Evolutionary conservation across 2,329 filamentous ascomycete species (phyloP), one percentile per base, ranked within the genome.

Genomic region (Beauveria sp.): DNA sequence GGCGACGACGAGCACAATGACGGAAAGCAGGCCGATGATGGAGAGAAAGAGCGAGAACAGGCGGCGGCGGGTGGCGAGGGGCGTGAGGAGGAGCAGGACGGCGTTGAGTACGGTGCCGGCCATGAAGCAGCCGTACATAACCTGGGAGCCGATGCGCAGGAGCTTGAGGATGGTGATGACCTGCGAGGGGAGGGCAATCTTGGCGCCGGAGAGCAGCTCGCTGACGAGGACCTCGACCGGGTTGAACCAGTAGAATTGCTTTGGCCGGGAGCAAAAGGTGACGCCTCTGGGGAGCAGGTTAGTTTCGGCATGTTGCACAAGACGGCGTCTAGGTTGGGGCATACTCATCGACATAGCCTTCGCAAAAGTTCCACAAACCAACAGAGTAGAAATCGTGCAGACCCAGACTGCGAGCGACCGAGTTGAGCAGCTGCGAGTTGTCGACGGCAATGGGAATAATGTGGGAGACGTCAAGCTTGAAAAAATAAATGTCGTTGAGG

Each of bases 351-450:
- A 84, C 78, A 73, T 92, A 96, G 22, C 92, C 92, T 72, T 96
- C 90, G 74, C 93, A 97, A 73, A 89, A 96, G 63, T 87, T 88
- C 93, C 93, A 97, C 46, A 97, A 76, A 6, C 92, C 92, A 30
- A 96, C 89, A 68, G 92, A 89, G 74, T 97, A 97, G 75, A 96
- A 97, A 74, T 97, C 93, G 72, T 96, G 91, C 54, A 97, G 80
- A 34, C 92, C 93, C 59, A 97, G 79, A 24, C 88, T 90, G 56
- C 90, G 87, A 4, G 92, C 91, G 66, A 96, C 92, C 51, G 87
- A 91, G 77, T 96, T 96, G 74, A 96, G 88, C 51, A 96, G 80
- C 26, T 81, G 76, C 10, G 86, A 85, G 70, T 92, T 88, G 47
- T 88, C 87, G 18, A 90, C 83, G 5, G 83, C 85, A 40, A 84